Percentiles rank a stretch among this genome's conserved stretches.
phyloP scores from a whole-genome alignment of 2,329 filamentous ascomycete genomes.

The Ciborinia camelliae region DNA sequence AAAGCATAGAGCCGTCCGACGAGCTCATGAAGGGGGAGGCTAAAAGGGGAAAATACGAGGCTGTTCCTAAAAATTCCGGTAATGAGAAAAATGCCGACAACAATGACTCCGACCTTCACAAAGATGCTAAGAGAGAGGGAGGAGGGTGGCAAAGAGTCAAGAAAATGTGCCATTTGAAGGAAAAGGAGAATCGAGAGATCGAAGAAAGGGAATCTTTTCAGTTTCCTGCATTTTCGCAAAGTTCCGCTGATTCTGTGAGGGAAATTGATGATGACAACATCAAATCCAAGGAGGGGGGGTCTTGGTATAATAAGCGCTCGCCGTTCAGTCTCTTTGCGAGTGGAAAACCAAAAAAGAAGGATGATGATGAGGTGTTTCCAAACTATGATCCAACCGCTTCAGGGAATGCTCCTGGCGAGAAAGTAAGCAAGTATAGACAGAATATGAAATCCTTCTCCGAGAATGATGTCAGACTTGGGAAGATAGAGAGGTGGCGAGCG shows the following conservation, averaged over 20 bases:
- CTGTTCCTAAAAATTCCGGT: too few species aligned
- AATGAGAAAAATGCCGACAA: neutral
- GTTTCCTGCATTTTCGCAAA: neutral
- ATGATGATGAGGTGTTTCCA: too few species aligned
- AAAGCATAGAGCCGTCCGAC: too few species aligned
- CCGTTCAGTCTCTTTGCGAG: rapidly evolving
- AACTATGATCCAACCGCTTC: neutral
- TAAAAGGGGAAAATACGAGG: too few species aligned
- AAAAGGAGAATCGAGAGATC: neutral
- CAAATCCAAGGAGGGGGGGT: neutral
- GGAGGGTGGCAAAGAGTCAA: neutral
- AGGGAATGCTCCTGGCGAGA: neutral
- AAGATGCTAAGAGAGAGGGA: neutral
- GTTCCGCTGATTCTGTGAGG: neutral
- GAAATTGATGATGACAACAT: neutral
- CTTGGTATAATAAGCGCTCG: neutral
- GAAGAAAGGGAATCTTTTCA: neutral
- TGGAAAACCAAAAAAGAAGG: neutral
- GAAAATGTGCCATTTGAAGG: rapidly evolving
- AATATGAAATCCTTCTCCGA: neutral
- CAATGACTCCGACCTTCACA: neutral
- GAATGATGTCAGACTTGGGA: neutral
- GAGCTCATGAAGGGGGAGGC: too few species aligned
- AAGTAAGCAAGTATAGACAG: neutral
- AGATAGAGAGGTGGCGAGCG: neutral